Percentiles rank a stretch among this genome's conserved stretches.
Evolutionary conservation across 1,284 basidiomycete species (phyloP).

Genomic region (Ceratorhiza oryzae-sativae): DNA sequence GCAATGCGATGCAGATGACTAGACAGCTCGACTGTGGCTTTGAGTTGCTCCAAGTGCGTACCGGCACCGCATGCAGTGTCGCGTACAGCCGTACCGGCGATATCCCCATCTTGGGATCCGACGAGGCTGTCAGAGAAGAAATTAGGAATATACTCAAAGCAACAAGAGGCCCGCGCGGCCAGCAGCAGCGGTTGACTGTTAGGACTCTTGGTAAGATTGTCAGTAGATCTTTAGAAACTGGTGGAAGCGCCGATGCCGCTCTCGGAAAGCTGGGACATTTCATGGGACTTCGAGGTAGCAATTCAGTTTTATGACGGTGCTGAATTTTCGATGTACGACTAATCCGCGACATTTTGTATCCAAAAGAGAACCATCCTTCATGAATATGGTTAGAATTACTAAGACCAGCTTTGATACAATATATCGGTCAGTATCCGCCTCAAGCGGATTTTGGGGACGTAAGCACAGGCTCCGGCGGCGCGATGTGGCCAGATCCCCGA

Average conservation of each 20-base stretch:
- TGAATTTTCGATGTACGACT: too few species aligned
- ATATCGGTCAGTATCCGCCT: too few species aligned
- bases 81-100: not conserved
- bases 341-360: too few species aligned
- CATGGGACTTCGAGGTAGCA: not conserved
- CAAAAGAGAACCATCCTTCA: too few species aligned
- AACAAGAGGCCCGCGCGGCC: not conserved
- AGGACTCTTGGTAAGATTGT: not conserved
- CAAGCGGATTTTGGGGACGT: too few species aligned
- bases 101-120: not conserved
- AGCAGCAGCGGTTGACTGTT: not conserved
- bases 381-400: too few species aligned
- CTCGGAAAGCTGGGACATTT: not conserved
- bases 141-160: not conserved
- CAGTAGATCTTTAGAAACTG: not conserved
- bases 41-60: constrained; percentile 27
- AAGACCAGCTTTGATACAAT: too few species aligned
- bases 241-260: constrained; percentile 16
- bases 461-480: too few species aligned
- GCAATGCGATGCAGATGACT: constrained; percentile 20
- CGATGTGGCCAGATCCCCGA: too few species aligned
- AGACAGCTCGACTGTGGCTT: constrained; percentile 2
- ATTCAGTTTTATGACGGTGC: too few species aligned
- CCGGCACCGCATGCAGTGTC: not conserved
- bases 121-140: constrained; percentile 6